A percentile compares a stretch with the other conserved stretches of the same genome.
phyloP scores from a whole-genome alignment of 257 asterid species.

The Datura wrightii region DNA sequence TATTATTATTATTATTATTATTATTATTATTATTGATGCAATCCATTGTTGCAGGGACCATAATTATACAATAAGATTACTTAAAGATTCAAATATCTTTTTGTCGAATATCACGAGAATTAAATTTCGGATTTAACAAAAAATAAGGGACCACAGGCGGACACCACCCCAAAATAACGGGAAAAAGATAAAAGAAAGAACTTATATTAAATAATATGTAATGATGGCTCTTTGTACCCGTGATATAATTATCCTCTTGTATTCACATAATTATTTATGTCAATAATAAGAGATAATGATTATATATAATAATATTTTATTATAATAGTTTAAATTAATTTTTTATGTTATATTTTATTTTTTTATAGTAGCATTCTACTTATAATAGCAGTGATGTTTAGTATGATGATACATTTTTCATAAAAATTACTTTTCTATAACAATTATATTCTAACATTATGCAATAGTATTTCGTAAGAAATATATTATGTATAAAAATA shows the following conservation, averaged over 20 bases:
- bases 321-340: no score
- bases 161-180: constrained; percentile 6
- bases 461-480: no score
- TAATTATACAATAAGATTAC: neutral
- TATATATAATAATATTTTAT: neutral
- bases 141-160: constrained; percentile 4
- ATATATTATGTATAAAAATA: no score
- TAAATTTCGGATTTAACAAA: neutral
- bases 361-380: no score
- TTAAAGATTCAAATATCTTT: neutral
- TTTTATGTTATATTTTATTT: no score
- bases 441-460: no score
- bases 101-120: neutral
- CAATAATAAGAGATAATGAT: neutral
- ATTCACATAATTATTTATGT: neutral
- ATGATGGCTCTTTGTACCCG: neutral
- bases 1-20: no score
- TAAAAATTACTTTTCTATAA: no score
- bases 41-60: neutral
- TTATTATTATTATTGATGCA: no score
- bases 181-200: neutral
- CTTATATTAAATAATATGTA: neutral
- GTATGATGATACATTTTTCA: no score
- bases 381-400: no score
- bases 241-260: neutral